A percentile compares a stretch with the other conserved stretches of the same genome.
phyloP scores from a whole-genome alignment of 1,284 basidiomycete genomes.

The Neonothopanus nambi region DNA sequence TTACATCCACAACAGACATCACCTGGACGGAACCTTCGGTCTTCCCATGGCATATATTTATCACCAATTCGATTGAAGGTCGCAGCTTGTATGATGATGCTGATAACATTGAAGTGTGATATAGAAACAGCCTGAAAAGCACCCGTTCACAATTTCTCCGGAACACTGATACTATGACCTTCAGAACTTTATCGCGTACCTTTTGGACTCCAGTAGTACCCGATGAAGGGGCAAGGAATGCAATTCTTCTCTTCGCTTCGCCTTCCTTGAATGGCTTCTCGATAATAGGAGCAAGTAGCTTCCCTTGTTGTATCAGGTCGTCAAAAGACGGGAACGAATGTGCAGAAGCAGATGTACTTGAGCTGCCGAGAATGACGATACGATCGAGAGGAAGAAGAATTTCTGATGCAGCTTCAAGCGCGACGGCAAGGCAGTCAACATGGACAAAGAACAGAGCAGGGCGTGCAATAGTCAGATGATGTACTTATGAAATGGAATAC shows the following conservation, averaged over 20 bases:
- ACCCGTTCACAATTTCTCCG: background rate
- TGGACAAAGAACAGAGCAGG: slow-evolving; percentile 22
- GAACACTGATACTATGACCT: background rate
- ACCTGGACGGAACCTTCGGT: slow-evolving; percentile 23
- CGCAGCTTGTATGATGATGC: slow-evolving; percentile 23
- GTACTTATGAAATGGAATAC: slow-evolving; percentile 15
- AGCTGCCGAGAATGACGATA: slow-evolving; percentile 18
- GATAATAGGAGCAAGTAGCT: slow-evolving; percentile 12
- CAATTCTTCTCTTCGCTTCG: slow-evolving; percentile 21
- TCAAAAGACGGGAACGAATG: slow-evolving; percentile 12
- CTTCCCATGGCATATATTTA: slow-evolving; percentile 16
- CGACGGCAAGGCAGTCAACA: slow-evolving; percentile 17
- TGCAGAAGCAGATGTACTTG: background rate
- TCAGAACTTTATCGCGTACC: slow-evolving; percentile 3
- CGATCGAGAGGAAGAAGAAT: slow-evolving; percentile 15
- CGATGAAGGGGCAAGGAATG: slow-evolving; percentile 24
- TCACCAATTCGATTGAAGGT: slow-evolving; percentile 24
- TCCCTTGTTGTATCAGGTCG: slow-evolving; percentile 18
- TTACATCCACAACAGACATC: slow-evolving; percentile 25
- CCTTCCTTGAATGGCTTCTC: slow-evolving; percentile 16
- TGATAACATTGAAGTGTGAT: slow-evolving; percentile 25
- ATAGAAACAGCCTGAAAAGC: slow-evolving; percentile 21
- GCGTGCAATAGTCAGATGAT: slow-evolving; percentile 21
- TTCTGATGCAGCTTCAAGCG: slow-evolving; percentile 16
- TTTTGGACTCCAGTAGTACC: slow-evolving; percentile 26